These are phyloP conservation scores for Calocybe indica DNA, from an alignment of 768 basidiomycete species.

Conservation along the genomic window DNA sequence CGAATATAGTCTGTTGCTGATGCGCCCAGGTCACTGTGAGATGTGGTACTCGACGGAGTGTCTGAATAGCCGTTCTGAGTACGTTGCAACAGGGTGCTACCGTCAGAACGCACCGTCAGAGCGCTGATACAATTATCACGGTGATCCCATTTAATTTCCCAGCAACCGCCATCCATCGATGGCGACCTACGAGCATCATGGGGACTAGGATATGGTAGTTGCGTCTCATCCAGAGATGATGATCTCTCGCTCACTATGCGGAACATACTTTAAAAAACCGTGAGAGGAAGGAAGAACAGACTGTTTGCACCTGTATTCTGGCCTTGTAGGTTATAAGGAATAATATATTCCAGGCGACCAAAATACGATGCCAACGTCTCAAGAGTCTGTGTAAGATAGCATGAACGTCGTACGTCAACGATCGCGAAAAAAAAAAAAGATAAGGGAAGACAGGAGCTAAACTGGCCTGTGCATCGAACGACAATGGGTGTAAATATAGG, in stretches of 20 bases:
- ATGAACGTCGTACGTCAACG: background rate
- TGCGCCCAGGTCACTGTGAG: slow-evolving; percentile 80
- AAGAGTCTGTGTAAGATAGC: slow-evolving; percentile 34
- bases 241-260: background rate
- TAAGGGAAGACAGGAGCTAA: background rate
- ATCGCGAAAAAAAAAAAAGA: background rate
- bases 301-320: too few relatives aligned
- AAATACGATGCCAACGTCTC: slow-evolving; percentile 50
- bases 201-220: slow-evolving; percentile 23
- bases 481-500: slow-evolving; percentile 51
- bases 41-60: slow-evolving; percentile 64
- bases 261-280: background rate
- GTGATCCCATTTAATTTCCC: slow-evolving; percentile 78
- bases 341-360: slow-evolving; percentile 58
- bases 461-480: slow-evolving; percentile 53
- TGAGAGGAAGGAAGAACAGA: slow-evolving; percentile 7
- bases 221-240: background rate
- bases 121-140: slow-evolving; percentile 73
- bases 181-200: slow-evolving; percentile 52
- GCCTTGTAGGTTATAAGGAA: slow-evolving; percentile 12
- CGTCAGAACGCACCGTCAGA: slow-evolving; percentile 44
- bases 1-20: slow-evolving; percentile 30
- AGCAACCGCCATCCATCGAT: slow-evolving; percentile 55
- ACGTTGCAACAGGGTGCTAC: background rate
- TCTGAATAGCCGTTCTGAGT: slow-evolving; percentile 31